Percentiles rank a stretch among this genome's conserved stretches.
These are phyloP conservation scores for Bipolaris cookei DNA, from an alignment of 2,329 filamentous ascomycete species.

Conservation along the genomic window DNA sequence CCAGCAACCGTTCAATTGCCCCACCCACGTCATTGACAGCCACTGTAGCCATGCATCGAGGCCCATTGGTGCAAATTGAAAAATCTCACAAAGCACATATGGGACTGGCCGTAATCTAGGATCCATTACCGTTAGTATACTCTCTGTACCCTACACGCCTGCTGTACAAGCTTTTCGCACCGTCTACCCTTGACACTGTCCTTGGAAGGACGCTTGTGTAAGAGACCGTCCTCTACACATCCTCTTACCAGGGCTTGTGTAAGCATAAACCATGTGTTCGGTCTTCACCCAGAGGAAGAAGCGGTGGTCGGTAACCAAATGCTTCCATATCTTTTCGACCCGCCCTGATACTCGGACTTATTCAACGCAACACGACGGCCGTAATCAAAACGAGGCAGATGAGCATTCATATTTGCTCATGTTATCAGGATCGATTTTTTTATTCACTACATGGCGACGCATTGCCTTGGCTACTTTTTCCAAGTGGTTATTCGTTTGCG, in stretches of 20 bases:
- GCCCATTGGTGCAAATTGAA: slow-evolving; percentile 19
- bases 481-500: not conserved
- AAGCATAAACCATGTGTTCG: not conserved
- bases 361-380: not conserved
- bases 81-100: slow-evolving; percentile 20
- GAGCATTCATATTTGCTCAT: not conserved
- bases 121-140: slow-evolving; percentile 25
- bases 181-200: slow-evolving; percentile 1
- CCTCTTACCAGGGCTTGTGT: not conserved
- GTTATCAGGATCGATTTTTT: not conserved
- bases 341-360: not conserved
- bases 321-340: not conserved
- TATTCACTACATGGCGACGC: not conserved
- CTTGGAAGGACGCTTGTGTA: not conserved
- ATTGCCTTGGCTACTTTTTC: not conserved
- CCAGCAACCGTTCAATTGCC: slow-evolving; percentile 20
- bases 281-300: not conserved
- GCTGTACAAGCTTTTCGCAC: slow-evolving; percentile 1
- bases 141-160: slow-evolving; percentile 34
- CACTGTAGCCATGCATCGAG: slow-evolving; percentile 4
- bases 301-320: not conserved
- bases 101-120: slow-evolving; percentile 31
- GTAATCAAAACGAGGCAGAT: not conserved
- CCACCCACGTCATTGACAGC: slow-evolving; percentile 20
- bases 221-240: not conserved